These are phyloP conservation scores for Xerophyta viscosa DNA, from an alignment of 106 monocot species.

Conservation along the genomic window DNA sequence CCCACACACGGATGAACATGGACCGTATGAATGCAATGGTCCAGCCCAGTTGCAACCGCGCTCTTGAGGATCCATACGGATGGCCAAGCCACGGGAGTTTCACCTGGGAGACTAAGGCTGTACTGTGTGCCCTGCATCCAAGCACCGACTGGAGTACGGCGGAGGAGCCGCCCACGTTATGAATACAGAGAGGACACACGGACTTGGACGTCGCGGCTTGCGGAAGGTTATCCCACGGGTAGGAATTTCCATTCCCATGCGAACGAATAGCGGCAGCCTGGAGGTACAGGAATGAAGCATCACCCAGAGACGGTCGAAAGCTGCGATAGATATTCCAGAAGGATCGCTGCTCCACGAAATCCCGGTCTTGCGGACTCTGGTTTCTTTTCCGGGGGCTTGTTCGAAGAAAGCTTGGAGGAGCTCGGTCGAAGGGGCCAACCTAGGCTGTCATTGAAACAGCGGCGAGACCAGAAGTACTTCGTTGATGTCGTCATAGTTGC, in stretches of 20 bases:
- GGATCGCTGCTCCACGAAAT: constrained; percentile 88
- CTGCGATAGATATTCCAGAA: constrained; percentile 84
- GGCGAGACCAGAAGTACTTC: constrained; percentile 86
- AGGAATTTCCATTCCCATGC: constrained; percentile 63
- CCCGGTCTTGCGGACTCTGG: constrained; percentile 78
- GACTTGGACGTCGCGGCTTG: constrained; percentile 51
- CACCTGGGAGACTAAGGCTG: constrained; percentile 53
- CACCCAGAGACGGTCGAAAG: constrained; percentile 88
- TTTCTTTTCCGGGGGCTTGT: constrained; percentile 25
- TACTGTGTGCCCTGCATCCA: constrained; percentile 76
- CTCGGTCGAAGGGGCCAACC: too few relatives aligned
- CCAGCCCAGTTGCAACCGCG: constrained; percentile 49
- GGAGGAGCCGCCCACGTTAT: constrained; percentile 84
- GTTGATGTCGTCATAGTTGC: constrained; percentile 91
- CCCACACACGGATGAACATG: constrained; percentile 62
- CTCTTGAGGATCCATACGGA: constrained; percentile 76
- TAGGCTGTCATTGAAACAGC: constrained; percentile 53
- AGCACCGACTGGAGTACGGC: constrained; percentile 56
- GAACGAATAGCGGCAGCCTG: constrained; percentile 74
- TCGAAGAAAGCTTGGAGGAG: too few relatives aligned
- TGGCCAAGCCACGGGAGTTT: constrained; percentile 40
- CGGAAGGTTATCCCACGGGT: constrained; percentile 59
- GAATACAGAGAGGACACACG: constrained; percentile 51
- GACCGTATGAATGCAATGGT: constrained; percentile 34
- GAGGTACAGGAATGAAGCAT: constrained; percentile 80